Evolutionary conservation across 2,329 filamentous ascomycete species (phyloP), one percentile per base, ranked within the genome.

Genomic region (Phyllosticta ampelicida): DNA sequence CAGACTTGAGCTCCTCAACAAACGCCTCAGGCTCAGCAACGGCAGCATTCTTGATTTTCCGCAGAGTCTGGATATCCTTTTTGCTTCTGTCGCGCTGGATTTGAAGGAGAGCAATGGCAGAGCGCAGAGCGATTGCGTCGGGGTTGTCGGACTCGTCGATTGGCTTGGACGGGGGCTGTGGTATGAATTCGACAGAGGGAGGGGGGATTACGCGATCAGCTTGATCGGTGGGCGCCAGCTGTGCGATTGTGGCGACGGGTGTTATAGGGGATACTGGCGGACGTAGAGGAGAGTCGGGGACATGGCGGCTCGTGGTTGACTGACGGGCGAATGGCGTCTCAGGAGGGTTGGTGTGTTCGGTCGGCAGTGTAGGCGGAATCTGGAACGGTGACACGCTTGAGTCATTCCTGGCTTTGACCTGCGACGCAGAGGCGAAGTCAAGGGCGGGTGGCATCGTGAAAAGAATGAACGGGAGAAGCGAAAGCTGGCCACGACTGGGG

Each of bases 71-170:
- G 55, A 96, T 85, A 73, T 96, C 91, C 52, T 82, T 80, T 54
- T 84, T 77, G 48, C 89, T 89, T 69, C 87, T 87, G 67, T 86
- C 84, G 62, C 85, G 85, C 75, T 97, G 92, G 63, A 95, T 79
- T 74, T 95, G 90, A 52, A 97, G 78, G 55, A 96, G 85, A 9
- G 89, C 86, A 61, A 96, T 90, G 51, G 91, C 89, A 23, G 87
- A 89, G 63, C 86, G 85, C 60, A 96, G 79, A 5, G 92, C 92
- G 61, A 96, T 86, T 21, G 87, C 90, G 75, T 97, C 92, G 8
- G 89, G 85, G 67, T 95, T 95, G 54, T 78, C 74, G 60, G 72
- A 73, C 63, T 74, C 73, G 19, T 73, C 73, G 63, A 79, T 78
- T 8, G 77, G 73, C 50, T 74, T 67, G 18, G 75, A 70, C 21